These are phyloP conservation scores for Bolboschoenoplectus hybrid DNA, from an alignment of 202 grass and related monocot species.

Conservation along the genomic window DNA sequence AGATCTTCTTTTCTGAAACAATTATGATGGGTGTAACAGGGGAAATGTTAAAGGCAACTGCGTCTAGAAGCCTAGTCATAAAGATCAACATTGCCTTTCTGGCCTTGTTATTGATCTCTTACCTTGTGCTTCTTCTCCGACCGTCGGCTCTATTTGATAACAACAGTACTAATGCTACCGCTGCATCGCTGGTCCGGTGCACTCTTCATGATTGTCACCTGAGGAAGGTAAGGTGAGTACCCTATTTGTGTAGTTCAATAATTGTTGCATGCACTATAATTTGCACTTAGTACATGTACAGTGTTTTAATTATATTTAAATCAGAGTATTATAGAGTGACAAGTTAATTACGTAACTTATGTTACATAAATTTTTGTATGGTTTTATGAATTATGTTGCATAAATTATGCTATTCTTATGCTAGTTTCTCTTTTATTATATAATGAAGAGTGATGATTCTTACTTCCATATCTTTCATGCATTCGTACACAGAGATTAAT, in stretches of 20 bases:
- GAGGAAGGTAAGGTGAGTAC: constrained; percentile 91
- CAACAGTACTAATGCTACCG: constrained; percentile 42
- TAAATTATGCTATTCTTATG: no score
- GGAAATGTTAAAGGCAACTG: constrained; percentile 56
- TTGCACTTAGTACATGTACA: background rate
- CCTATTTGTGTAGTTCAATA: constrained; percentile 1
- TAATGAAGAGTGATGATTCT: no score
- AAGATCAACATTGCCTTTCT: constrained; percentile 88
- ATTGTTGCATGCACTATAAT: background rate
- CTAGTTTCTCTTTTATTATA: no score
- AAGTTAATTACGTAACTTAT: background rate
- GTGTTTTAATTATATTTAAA: background rate
- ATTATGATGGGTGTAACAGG: constrained; percentile 49
- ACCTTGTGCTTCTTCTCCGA: constrained; percentile 79
- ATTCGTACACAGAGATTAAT: no score
- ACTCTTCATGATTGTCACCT: constrained; percentile 70
- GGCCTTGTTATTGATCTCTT: constrained; percentile 67
- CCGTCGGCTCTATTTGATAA: constrained; percentile 52
- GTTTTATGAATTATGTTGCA: background rate
- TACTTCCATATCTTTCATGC: no score
- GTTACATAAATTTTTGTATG: background rate
- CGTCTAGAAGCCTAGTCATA: constrained; percentile 52
- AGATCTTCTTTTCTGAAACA: background rate
- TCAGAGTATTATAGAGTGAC: background rate
- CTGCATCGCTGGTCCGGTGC: constrained; percentile 71